Evolutionary conservation across 768 basidiomycete genomes (phyloP).

Genomic region (Boletus subparvulus): DNA sequence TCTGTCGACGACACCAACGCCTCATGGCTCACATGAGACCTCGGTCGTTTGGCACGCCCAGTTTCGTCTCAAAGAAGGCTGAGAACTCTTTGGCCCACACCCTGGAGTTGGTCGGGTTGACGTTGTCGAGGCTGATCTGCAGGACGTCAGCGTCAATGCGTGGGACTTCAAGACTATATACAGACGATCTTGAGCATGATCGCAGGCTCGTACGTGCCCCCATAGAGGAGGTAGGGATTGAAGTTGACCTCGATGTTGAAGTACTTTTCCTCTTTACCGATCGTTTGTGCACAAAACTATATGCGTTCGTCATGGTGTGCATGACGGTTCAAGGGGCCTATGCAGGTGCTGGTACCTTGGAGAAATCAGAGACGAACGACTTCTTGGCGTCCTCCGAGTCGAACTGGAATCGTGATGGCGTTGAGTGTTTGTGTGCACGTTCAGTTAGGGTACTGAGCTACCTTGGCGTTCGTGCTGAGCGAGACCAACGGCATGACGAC

Average conservation of each 20-base stretch:
- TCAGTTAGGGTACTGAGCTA: constrained; percentile 6
- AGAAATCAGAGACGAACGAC: constrained; percentile 49
- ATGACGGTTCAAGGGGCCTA: neutral
- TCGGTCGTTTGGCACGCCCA: constrained; percentile 49
- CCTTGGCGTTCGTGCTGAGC: constrained; percentile 41
- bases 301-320: neutral
- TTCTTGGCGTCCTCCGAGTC: constrained; percentile 31
- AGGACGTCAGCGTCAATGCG: neutral
- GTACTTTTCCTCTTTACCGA: constrained; percentile 54
- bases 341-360: constrained; percentile 41
- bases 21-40: constrained; percentile 53
- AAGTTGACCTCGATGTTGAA: constrained; percentile 56
- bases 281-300: constrained; percentile 52
- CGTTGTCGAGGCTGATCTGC: constrained; percentile 62
- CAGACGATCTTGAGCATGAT: constrained; percentile 59
- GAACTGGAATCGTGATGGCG: constrained; percentile 1
- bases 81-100: constrained; percentile 57
- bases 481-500: constrained; percentile 38
- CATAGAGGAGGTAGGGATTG: constrained; percentile 61
- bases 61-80: constrained; percentile 51
- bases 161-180: neutral
- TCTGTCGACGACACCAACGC: neutral
- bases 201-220: constrained; percentile 64
- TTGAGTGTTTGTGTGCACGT: neutral
- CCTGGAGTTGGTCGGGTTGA: constrained; percentile 46